Evolutionary conservation across 352 stramenopile genomes (phyloP), one percentile per base, ranked within the genome.

Genomic region (Pythium folliculosum): DNA sequence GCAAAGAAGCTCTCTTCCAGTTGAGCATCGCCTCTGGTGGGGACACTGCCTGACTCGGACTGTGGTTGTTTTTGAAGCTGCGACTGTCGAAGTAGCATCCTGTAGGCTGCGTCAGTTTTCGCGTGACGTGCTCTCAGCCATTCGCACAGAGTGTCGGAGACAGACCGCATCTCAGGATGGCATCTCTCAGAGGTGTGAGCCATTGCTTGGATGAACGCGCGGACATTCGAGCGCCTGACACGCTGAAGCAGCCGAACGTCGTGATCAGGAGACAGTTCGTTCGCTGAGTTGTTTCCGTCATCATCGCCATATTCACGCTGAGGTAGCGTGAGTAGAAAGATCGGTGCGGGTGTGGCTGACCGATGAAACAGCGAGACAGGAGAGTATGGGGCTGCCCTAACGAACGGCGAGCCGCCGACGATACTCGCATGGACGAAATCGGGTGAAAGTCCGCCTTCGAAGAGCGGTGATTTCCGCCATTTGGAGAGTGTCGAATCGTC

Each of bases 1-100:
- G 82, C 80, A 50, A 93, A 94, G 16, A 80, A 65, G 0, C 76
- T 67, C 13, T 65, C 27, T 67, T 96, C 88, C 1, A 95, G 78
- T 19, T 65, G 54, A 7, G 30, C 16, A 12, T 75, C 69, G 16
- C 13, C 53, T 32, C 23, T 60, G 27, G 25, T 17, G 40, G 40
- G 14, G 5, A 21, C 40, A n/a, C 40, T 13, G 35, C 38, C 57
- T 48, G 30, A 5, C 5, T 55, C 25, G 2, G 25, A 3, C 25
- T 22, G 32, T 10, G 48, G n/a, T 43, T 58, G 49, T 38, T 65
- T 49, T 8, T 69, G 60, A 2, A 58, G 65, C n/a, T 80, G 69
- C 9, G 71, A 51, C 30, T 88, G 78, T 0, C 82, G 80, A 14
- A 81, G 17, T 4, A 93, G 70, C 78, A 95, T 92, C 17, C 84